Percentiles rank a stretch among this genome's conserved stretches.
These are phyloP conservation scores for Pythium aristosporum DNA, from an alignment of 352 stramenopile genomes.

Conservation along the genomic window DNA sequence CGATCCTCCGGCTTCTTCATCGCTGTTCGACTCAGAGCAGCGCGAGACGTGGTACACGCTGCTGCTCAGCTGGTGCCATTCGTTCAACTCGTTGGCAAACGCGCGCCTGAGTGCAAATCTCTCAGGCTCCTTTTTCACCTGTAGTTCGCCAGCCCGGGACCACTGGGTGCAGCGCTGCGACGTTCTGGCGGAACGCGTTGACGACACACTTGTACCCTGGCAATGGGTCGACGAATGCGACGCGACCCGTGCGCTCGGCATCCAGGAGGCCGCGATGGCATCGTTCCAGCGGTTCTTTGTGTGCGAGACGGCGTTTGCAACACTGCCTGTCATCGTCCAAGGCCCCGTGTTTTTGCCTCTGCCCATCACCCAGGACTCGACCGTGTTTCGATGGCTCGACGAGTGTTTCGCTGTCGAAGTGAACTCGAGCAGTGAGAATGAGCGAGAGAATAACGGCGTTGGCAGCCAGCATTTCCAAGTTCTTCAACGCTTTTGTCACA, in stretches of 20 bases:
- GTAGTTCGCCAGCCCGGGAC: slow-evolving; percentile 24
- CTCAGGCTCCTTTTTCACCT: slow-evolving; percentile 31
- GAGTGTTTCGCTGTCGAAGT: slow-evolving; percentile 54
- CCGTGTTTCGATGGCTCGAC: slow-evolving; percentile 51
- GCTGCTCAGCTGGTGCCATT: slow-evolving; percentile 43
- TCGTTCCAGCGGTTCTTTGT: slow-evolving; percentile 37
- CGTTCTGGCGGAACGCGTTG: slow-evolving; percentile 34
- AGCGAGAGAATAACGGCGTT: neutral
- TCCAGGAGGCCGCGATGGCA: slow-evolving; percentile 29
- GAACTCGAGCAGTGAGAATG: neutral
- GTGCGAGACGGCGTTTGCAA: slow-evolving; percentile 31
- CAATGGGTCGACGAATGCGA: slow-evolving; percentile 50
- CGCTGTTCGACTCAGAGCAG: slow-evolving; percentile 19
- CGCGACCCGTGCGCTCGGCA: slow-evolving; percentile 26
- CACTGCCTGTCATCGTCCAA: slow-evolving; percentile 21
- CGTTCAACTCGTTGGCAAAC: slow-evolving; percentile 40
- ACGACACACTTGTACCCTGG: slow-evolving; percentile 33
- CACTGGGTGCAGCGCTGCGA: slow-evolving; percentile 49
- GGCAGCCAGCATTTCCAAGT: slow-evolving; percentile 37
- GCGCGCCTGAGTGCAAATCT: slow-evolving; percentile 28
- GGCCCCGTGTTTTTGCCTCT: slow-evolving; percentile 19
- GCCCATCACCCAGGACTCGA: slow-evolving; percentile 21
- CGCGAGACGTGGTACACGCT: slow-evolving; percentile 35
- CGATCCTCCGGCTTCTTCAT: neutral
- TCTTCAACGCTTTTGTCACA: slow-evolving; percentile 44